Conservation (phyloP, 495 filamentous ascomycete genomes). For the Penicillium malachiteum region DNA sequence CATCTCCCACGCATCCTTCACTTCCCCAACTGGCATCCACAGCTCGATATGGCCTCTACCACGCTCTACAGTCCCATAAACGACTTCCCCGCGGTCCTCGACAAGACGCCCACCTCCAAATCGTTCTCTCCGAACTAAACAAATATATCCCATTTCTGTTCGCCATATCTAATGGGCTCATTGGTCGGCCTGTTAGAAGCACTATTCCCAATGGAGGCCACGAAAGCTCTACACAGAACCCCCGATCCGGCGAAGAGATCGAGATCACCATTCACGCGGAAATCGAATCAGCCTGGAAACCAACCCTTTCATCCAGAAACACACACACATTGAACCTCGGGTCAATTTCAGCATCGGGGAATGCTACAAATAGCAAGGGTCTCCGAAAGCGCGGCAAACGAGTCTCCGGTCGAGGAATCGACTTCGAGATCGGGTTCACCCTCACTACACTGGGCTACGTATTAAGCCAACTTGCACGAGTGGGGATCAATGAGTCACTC, state of each 20-base stretch:
- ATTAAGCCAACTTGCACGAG: conserved; percentile 67
- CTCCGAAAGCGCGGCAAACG: conserved; percentile 40
- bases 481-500: conserved; percentile 48
- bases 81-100: conserved; percentile 60
- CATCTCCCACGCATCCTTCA: conserved; percentile 74
- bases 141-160: conserved; percentile 79
- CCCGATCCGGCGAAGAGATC: conserved; percentile 49
- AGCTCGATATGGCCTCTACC: conserved; percentile 71
- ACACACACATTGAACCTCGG: conserved; percentile 6
- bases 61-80: conserved; percentile 78
- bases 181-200: conserved; percentile 31
- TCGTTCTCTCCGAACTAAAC: conserved; percentile 64
- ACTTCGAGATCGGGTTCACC: conserved; percentile 79
- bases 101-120: conserved; percentile 65
- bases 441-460: conserved; percentile 74
- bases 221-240: background rate
- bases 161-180: conserved; percentile 68
- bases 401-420: conserved; percentile 67
- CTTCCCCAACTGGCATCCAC: conserved; percentile 75
- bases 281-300: conserved; percentile 75
- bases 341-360: background rate
- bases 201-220: background rate
- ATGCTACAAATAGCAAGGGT: background rate
- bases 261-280: conserved; percentile 61
- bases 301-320: conserved; percentile 61